Conservation (phyloP, 768 basidiomycete genomes). For the Mycena polygramma region DNA sequence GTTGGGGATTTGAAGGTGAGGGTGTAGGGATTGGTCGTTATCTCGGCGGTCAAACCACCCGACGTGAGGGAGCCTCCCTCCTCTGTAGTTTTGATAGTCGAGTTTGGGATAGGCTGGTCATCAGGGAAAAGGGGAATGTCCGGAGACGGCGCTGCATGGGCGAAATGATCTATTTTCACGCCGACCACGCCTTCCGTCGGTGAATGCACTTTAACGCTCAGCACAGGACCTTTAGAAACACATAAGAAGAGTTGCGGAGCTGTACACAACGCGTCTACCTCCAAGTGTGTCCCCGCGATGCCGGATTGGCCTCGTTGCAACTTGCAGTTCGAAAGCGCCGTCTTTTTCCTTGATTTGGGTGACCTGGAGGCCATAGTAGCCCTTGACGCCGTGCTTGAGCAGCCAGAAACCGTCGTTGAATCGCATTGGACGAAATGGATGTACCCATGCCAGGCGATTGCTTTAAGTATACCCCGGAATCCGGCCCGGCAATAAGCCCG, state of each 20-base stretch:
- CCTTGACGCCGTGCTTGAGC: conserved; percentile 70
- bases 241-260: conserved; percentile 30
- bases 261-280: conserved; percentile 48
- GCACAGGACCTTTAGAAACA: conserved; percentile 57
- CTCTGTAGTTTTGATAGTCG: conserved; percentile 51
- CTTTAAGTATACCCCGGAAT: conserved; percentile 15
- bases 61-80: conserved; percentile 52
- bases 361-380: conserved; percentile 73
- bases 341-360: conserved; percentile 60
- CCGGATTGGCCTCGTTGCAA: conserved; percentile 71
- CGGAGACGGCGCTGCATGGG: conserved; percentile 56
- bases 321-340: conserved; percentile 67
- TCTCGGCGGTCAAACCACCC: conserved; percentile 66
- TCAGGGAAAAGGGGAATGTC: conserved; percentile 75
- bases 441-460: background rate
- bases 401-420: conserved; percentile 85
- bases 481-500: conserved; percentile 37
- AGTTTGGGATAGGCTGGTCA: conserved; percentile 60
- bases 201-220: conserved; percentile 65
- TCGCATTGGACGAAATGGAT: conserved; percentile 58
- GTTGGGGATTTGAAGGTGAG: conserved; percentile 70
- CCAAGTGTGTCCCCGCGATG: conserved; percentile 75
- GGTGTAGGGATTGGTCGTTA: conserved; percentile 71
- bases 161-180: conserved; percentile 69
- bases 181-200: conserved; percentile 69